These are phyloP conservation scores for Sporothrix inflata DNA, from an alignment of 2,329 filamentous ascomycete species.

Conservation along the genomic window DNA sequence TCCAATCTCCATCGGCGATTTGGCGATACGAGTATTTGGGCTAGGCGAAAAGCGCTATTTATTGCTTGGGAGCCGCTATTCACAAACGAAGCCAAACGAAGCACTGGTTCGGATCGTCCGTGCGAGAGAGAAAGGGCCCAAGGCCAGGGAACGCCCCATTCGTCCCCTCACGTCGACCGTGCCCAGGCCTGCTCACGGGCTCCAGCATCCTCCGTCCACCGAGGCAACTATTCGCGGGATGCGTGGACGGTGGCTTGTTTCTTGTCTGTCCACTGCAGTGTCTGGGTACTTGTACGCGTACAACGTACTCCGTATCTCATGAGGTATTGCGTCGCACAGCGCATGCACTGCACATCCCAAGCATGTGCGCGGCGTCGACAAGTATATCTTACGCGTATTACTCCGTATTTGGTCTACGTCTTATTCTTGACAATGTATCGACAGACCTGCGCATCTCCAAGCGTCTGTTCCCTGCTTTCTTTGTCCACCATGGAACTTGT, in stretches of 20 bases:
- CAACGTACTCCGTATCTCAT: neutral
- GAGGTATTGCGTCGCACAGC: neutral
- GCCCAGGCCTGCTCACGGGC: neutral
- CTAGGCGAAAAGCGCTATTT: neutral
- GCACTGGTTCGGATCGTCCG: neutral
- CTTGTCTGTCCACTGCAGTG: neutral
- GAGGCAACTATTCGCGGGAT: conserved; percentile 3
- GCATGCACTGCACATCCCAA: neutral
- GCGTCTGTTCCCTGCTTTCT: neutral
- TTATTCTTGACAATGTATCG: neutral
- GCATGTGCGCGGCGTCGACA: neutral
- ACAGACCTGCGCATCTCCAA: neutral
- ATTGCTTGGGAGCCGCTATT: neutral
- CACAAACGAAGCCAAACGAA: neutral
- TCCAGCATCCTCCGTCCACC: neutral
- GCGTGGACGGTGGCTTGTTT: neutral
- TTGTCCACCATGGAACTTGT: neutral
- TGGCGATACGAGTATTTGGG: conserved; percentile 14
- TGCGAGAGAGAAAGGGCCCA: neutral
- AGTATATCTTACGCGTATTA: too few species aligned
- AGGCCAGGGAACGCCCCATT: neutral
- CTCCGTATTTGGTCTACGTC: too few species aligned
- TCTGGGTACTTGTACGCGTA: neutral
- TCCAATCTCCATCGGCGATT: conserved; percentile 14
- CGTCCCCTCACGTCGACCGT: neutral